Evolutionary conservation across 108 stramenopile genomes (phyloP).

Genomic region (Asterionellopsis glacialis): DNA sequence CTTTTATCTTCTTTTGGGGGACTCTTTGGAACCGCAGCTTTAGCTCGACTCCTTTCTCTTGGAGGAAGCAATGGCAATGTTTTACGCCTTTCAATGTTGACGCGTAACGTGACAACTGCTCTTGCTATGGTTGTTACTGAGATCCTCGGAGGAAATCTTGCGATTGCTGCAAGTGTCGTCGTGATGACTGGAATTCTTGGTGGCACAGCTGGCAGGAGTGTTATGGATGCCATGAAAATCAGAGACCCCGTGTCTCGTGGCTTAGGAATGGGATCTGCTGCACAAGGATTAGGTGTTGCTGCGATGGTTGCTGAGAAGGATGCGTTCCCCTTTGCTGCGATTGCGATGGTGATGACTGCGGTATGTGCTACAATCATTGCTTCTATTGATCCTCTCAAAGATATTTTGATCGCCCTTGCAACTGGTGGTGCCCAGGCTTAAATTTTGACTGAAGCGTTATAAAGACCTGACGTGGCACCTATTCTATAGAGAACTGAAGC

Average conservation of each 20-base stretch:
- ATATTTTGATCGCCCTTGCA: slow-evolving; percentile 44
- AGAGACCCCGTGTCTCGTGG: slow-evolving; percentile 85
- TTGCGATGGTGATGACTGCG: slow-evolving; percentile 90
- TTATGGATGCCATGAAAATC: slow-evolving; percentile 64
- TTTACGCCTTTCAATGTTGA: slow-evolving; percentile 68
- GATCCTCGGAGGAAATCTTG: slow-evolving; percentile 81
- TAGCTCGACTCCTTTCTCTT: slow-evolving; percentile 52
- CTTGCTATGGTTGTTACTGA: slow-evolving; percentile 82
- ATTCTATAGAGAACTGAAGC: too few species aligned
- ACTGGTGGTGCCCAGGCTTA: slow-evolving; percentile 10
- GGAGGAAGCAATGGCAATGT: slow-evolving; percentile 27
- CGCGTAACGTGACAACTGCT: slow-evolving; percentile 88
- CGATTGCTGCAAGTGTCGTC: slow-evolving; percentile 79
- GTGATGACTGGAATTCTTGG: slow-evolving; percentile 89
- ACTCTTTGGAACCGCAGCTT: slow-evolving; percentile 70
- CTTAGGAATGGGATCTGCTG: slow-evolving; percentile 83
- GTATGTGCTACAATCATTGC: slow-evolving; percentile 62
- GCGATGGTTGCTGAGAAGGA: slow-evolving; percentile 80
- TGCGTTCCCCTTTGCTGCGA: slow-evolving; percentile 93
- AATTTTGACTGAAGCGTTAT: too few species aligned
- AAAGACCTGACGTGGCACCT: too few species aligned
- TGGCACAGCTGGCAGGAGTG: slow-evolving; percentile 79
- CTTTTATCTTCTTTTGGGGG: slow-evolving; percentile 65
- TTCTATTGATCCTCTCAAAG: slow-evolving; percentile 57
- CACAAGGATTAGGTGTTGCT: slow-evolving; percentile 91